Conservation (phyloP, 2,329 filamentous ascomycete species). For the Stemphylium vesicarium region DNA sequence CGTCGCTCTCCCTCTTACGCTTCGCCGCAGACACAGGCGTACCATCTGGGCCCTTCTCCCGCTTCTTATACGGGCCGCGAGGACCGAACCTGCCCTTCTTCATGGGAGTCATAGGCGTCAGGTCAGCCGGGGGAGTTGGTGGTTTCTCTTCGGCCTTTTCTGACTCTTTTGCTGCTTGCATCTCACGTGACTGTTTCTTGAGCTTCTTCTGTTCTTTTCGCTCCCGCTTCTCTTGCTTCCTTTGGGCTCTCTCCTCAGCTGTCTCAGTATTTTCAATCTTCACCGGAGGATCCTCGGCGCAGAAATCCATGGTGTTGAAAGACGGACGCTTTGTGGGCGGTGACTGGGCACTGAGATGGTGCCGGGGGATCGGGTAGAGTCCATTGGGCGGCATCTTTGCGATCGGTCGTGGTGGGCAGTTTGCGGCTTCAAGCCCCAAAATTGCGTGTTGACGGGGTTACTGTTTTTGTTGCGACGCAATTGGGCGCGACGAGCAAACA, state of each 20-base stretch:
- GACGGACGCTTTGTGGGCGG: conserved; percentile 3
- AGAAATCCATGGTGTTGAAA: conserved; percentile 35
- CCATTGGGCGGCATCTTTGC: conserved; percentile 28
- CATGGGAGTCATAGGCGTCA: conserved; percentile 5
- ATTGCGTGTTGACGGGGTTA: background rate
- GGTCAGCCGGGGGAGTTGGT: background rate
- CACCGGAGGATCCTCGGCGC: conserved; percentile 1
- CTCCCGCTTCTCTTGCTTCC: conserved; percentile 9
- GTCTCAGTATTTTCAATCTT: background rate
- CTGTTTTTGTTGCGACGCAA: background rate
- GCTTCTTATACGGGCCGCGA: conserved; percentile 14
- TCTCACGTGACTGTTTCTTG: conserved; percentile 5
- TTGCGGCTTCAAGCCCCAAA: background rate
- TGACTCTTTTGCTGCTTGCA: background rate
- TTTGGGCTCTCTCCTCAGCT: background rate
- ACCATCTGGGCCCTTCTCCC: background rate
- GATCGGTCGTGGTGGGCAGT: background rate
- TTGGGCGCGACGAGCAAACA: background rate
- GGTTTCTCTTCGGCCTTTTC: background rate
- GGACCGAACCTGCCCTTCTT: conserved; percentile 11
- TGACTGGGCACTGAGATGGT: conserved; percentile 24
- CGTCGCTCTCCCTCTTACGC: conserved; percentile 24
- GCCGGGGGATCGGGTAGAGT: conserved; percentile 32
- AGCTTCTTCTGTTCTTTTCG: conserved; percentile 12
- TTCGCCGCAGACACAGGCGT: conserved; percentile 20